Conservation (phyloP, 345 rosid species). For the Populus deltoides region DNA sequence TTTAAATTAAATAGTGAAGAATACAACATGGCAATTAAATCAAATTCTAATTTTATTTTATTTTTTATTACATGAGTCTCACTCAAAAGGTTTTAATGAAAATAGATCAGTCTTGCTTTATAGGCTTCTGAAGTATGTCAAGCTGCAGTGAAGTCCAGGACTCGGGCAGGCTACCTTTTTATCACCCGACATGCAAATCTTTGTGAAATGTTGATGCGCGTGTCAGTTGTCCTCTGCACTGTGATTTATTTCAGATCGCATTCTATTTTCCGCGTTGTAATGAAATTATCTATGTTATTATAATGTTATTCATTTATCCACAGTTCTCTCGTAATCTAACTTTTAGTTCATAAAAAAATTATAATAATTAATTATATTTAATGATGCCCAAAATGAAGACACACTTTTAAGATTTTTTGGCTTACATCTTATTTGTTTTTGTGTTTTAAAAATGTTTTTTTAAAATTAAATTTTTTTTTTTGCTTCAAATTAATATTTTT, state of each 20-base stretch:
- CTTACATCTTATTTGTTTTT: no score
- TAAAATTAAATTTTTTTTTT: no score
- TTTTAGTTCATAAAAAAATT: background rate
- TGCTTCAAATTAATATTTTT: no score
- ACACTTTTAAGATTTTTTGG: no score
- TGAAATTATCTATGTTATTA: background rate
- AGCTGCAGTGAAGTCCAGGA: constrained; percentile 21
- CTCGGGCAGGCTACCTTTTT: background rate
- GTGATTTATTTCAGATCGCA: background rate
- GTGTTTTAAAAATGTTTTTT: no score
- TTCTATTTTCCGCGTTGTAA: background rate
- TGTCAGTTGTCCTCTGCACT: background rate
- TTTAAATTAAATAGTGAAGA: no score
- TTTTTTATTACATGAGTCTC: no score
- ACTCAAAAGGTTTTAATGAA: no score
- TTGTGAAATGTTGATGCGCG: background rate
- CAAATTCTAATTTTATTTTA: no score
- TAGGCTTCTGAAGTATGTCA: constrained; percentile 25
- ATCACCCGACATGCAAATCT: background rate
- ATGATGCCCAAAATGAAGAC: no score
- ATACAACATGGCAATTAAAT: no score
- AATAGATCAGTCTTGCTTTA: background rate
- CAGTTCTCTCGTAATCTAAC: background rate
- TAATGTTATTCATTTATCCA: background rate
- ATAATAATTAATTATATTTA: no score